Conservation (phyloP, 2,329 filamentous ascomycete genomes). For the Pseudocercospora crystallina region DNA sequence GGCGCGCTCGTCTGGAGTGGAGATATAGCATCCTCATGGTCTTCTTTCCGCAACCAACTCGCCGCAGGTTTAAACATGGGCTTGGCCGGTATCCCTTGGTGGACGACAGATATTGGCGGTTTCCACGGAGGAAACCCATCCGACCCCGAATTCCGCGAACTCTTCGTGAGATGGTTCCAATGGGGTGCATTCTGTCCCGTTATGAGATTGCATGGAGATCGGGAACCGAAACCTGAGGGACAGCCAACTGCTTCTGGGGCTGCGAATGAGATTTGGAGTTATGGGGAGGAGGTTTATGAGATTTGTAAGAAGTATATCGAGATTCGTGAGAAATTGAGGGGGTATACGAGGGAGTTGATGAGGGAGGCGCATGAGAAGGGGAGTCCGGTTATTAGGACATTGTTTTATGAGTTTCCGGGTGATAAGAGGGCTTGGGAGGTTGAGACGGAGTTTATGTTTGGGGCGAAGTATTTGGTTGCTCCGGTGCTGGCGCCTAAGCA, state of each 20-base stretch:
- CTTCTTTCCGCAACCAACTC: conserved; percentile 59
- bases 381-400: conserved; percentile 60
- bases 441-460: conserved; percentile 65
- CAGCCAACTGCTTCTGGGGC: conserved; percentile 47
- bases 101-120: conserved; percentile 70
- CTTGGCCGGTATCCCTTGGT: conserved; percentile 63
- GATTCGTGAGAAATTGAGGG: conserved; percentile 58
- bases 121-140: conserved; percentile 65
- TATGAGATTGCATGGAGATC: conserved; percentile 66
- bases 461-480: conserved; percentile 57
- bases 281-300: conserved; percentile 59
- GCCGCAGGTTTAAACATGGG: conserved; percentile 67
- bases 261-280: conserved; percentile 66
- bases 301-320: conserved; percentile 61
- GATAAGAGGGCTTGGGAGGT: conserved; percentile 57
- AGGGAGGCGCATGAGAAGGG: conserved; percentile 59
- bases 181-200: conserved; percentile 68
- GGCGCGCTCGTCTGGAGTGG: conserved; percentile 67
- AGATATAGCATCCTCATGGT: conserved; percentile 66
- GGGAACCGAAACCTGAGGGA: conserved; percentile 52
- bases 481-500: conserved; percentile 56
- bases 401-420: conserved; percentile 64
- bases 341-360: conserved; percentile 61
- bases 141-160: conserved; percentile 58
- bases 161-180: conserved; percentile 69